Base-by-base conservation (phyloP, 176 grass and related monocot genomes). In the Echinochloa phyllopogon region DNA sequence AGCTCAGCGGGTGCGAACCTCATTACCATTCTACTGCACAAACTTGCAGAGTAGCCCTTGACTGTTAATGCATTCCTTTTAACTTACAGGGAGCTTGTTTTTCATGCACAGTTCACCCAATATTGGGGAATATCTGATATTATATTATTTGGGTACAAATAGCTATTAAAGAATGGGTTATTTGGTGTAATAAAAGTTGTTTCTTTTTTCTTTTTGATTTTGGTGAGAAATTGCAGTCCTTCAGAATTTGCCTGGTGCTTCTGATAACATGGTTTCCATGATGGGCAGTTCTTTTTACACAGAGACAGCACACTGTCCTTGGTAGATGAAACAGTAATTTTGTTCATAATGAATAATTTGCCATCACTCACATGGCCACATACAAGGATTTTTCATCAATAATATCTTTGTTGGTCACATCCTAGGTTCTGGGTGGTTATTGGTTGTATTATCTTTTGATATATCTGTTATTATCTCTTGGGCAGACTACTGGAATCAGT, bases 401-500 rank as follows among this genome's bases (percentile, higher is more conserved):
- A 10, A 68, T 59, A 69, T 58, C 13, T 59, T 59, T 75, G 66
- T 38, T 45, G 14, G 38, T 72, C 44, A 45, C 18, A 27, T 79
- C 9, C 72, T n/a, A 60, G 60, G 38, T 75, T 67, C 42, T 61
- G 68, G 36, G 9, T 80, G 24, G 18, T 85, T 75, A 21, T 68
- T 80, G 27, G 4, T 40, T 72, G 44, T 65, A 43, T 69, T 78
- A 10, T 86, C 40, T 82, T 83, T 61, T 80, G 3, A 80, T 65
- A 77, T 78, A 49, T 86, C 20, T 64, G 47, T 72, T 40, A 55
- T 77, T 81, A 51, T 49, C 33, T 82, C 63, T 92, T 83, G 48
- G 76, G 69, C 85, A 98, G 93, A 74, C 55, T 92, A 90, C 48
- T 87, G 59, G 96, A 98, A 64, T 82, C 93, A 75, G 74, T 89